Conservation (phyloP, 2,329 filamentous ascomycete species). For the Fusarium phyllophilum region DNA sequence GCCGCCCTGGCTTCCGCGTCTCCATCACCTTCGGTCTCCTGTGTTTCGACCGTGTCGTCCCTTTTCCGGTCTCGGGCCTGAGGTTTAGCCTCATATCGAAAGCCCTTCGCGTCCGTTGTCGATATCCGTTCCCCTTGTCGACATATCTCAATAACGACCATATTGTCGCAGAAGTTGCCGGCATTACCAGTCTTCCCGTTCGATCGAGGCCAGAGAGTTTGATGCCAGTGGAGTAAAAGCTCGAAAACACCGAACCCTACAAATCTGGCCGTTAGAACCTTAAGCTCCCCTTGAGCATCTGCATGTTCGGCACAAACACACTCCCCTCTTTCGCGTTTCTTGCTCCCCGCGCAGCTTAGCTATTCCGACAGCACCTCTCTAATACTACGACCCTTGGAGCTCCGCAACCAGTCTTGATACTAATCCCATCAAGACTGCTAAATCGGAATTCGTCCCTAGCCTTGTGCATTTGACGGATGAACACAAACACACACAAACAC, state of each 20-base stretch:
- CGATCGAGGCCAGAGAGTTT: not conserved
- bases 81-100: slow-evolving; percentile 21
- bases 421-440: not conserved
- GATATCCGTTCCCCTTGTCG: not conserved
- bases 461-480: slow-evolving; percentile 29
- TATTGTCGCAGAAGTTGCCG: not conserved
- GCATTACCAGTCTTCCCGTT: not conserved
- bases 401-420: not conserved
- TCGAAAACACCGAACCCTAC: not conserved
- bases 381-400: not conserved
- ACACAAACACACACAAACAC: slow-evolving; percentile 25
- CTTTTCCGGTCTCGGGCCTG: slow-evolving; percentile 6
- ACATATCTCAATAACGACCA: not conserved
- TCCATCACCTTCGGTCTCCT: slow-evolving; percentile 5
- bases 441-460: not conserved
- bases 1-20: slow-evolving; percentile 14
- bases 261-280: not conserved
- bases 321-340: slow-evolving; percentile 1
- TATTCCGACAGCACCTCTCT: not conserved
- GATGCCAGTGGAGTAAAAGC: not conserved
- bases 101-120: slow-evolving; percentile 8
- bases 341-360: not conserved
- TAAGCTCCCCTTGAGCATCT: not conserved
- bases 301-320: not conserved
- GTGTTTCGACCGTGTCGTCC: slow-evolving; percentile 8